Conservation (phyloP, 805 yeast genomes). For the Ogataea thermomethanolica region DNA sequence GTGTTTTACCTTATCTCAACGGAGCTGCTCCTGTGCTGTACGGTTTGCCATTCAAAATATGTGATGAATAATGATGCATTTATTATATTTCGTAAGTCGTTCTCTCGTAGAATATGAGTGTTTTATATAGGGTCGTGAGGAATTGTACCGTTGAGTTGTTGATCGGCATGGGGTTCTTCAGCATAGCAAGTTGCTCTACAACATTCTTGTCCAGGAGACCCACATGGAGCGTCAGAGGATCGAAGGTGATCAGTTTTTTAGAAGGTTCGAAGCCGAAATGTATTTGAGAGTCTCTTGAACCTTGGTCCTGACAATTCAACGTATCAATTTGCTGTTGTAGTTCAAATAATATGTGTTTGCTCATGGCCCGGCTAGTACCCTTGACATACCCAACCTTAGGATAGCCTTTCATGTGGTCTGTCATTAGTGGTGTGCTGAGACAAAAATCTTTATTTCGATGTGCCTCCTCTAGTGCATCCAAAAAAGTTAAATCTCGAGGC, state of each 20-base stretch:
- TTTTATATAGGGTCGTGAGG: conserved; percentile 1
- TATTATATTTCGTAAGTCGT: background rate
- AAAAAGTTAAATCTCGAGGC: conserved; percentile 7
- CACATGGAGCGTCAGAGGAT: conserved; percentile 3
- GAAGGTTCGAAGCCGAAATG: background rate
- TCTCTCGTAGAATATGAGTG: conserved; percentile 4
- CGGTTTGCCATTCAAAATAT: conserved; percentile 65
- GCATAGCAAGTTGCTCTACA: background rate
- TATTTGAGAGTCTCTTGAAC: background rate
- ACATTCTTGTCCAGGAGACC: conserved; percentile 1
- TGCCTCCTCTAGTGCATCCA: background rate
- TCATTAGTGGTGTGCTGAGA: conserved; percentile 2
- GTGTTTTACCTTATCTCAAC: conserved; percentile 71
- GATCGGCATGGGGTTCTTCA: conserved; percentile 6
- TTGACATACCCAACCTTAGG: conserved; percentile 11
- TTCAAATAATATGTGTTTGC: conserved; percentile 5
- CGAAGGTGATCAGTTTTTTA: background rate
- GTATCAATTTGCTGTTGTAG: conserved; percentile 2
- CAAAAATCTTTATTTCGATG: conserved; percentile 1
- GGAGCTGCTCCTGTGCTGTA: conserved; percentile 93
- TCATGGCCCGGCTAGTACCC: conserved; percentile 10
- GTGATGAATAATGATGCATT: conserved; percentile 7
- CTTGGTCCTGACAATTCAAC: background rate
- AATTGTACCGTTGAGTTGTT: background rate
- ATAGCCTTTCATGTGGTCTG: background rate